phyloP scores from a whole-genome alignment of 352 stramenopile species.

The Globisporangium takayamanum region DNA sequence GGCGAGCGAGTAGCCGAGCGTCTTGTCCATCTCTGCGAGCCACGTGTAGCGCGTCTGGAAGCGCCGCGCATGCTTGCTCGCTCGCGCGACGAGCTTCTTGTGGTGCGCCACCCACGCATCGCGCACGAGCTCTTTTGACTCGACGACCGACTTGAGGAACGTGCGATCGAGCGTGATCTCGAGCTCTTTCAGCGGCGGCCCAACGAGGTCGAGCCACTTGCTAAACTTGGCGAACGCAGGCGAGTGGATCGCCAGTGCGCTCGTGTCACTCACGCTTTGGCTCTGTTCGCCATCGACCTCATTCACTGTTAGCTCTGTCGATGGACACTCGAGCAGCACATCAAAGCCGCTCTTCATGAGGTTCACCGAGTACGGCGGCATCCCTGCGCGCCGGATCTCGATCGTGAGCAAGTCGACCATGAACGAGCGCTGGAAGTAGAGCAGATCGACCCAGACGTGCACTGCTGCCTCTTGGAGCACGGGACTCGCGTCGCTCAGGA shows the following conservation, averaged over 20 bases:
- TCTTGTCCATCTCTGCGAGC: slow-evolving; percentile 28
- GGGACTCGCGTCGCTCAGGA: slow-evolving; percentile 29
- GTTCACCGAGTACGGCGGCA: slow-evolving; percentile 58
- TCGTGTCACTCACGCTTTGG: not conserved
- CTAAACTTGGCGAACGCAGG: slow-evolving; percentile 39
- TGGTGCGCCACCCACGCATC: slow-evolving; percentile 43
- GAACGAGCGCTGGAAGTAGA: slow-evolving; percentile 46
- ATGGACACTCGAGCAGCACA: slow-evolving; percentile 33
- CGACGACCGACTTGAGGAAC: slow-evolving; percentile 46
- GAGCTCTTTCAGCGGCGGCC: slow-evolving; percentile 54
- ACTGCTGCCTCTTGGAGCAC: slow-evolving; percentile 42
- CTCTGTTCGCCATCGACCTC: not conserved
- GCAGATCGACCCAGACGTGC: slow-evolving; percentile 63
- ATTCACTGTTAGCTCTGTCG: slow-evolving; percentile 7
- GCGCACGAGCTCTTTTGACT: slow-evolving; percentile 45
- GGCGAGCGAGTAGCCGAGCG: slow-evolving; percentile 29
- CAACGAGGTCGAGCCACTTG: slow-evolving; percentile 67
- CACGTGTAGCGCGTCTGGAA: slow-evolving; percentile 37
- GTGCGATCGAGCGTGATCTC: slow-evolving; percentile 54
- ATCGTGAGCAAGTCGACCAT: slow-evolving; percentile 55
- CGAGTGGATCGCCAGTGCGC: slow-evolving; percentile 8
- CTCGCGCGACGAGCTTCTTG: slow-evolving; percentile 27
- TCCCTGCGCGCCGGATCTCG: slow-evolving; percentile 45
- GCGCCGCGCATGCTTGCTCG: slow-evolving; percentile 35
- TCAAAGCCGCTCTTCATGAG: slow-evolving; percentile 80